Evolutionary conservation across 768 basidiomycete species (phyloP), one percentile per base, ranked within the genome.

Genomic region (Lentinula lateritia): DNA sequence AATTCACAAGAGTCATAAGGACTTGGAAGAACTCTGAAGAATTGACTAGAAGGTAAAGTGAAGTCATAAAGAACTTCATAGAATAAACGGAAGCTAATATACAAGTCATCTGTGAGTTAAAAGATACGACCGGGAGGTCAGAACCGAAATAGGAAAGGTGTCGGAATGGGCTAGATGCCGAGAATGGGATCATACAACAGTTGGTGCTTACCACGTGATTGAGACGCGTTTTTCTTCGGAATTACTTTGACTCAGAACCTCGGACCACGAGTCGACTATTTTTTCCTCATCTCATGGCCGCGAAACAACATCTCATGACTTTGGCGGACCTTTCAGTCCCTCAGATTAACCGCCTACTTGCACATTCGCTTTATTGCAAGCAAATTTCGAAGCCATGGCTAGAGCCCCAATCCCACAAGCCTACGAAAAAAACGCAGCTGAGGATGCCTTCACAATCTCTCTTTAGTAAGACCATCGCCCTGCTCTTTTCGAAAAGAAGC

Each of bases 401-500:
- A 36, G 67, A 70, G 5, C 89, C 90, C 2, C 80, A 83, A 54
- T 5, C 60, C 66, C 43, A 61, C 39, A 71, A 73, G 68, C 73
- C 67, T 66, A 66, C 71, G 68, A 54, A 71, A 62, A 70, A 70
- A 64, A 58, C 10, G 62, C 58, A 71, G 35, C 70, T 87, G 52
- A 82, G 80, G 7, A 77, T 89, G 67, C 89, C 90, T 1, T 83
- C 88, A 0, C 90, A 89, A 72, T 88, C 89, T 2, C 79, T 93
- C 4, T 87, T 86, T 69, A 86, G 84, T 70, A 94, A 95, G 73
- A 86, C 91, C 0, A 82, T 98, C 63, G 95, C 95, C 0, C 75
- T 98, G 59, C 72, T 98, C 42, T 98, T 99, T 74, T 88, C 88
- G 1, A 99, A 99, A 71, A 86, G 96, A 41, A 93, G 90, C 68